A percentile compares a stretch with the other conserved stretches of the same genome.
phyloP scores from a whole-genome alignment of 176 grass and related monocot species.

The Carex kokanica region DNA sequence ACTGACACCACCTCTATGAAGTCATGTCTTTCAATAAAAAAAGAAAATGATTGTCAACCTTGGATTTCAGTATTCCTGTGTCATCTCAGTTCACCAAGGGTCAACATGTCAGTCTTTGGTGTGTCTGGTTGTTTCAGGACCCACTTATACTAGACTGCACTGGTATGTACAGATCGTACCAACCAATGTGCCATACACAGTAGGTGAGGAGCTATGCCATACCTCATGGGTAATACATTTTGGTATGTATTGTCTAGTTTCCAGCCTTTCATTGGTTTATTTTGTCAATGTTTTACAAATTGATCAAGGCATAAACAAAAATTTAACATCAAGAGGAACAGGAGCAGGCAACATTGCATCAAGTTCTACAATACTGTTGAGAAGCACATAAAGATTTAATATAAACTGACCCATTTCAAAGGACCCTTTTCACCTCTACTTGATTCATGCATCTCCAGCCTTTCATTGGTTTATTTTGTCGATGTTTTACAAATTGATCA shows the following conservation, averaged over 20 bases:
- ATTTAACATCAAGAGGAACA: background rate
- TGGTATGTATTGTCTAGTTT: background rate
- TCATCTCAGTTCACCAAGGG: background rate
- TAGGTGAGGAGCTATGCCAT: background rate
- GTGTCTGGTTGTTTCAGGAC: background rate
- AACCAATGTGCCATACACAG: background rate
- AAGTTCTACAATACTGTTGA: background rate
- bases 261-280: background rate
- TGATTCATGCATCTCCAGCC: conserved; percentile 50
- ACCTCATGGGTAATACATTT: background rate
- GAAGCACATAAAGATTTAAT: background rate
- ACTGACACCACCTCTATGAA: background rate
- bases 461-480: background rate
- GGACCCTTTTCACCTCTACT: conserved; percentile 58
- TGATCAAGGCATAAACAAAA: background rate
- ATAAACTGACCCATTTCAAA: conserved; percentile 83
- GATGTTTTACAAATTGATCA: background rate
- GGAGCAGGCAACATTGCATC: background rate
- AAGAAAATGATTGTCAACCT: background rate
- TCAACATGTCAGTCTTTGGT: background rate
- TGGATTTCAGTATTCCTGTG: background rate
- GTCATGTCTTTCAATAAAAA: background rate
- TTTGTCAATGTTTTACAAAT: conserved; percentile 4
- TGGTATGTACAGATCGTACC: background rate
- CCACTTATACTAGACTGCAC: background rate